Evolutionary conservation across 139 green algal genomes (phyloP).

Genomic region (Chlamydomonas sp.): DNA sequence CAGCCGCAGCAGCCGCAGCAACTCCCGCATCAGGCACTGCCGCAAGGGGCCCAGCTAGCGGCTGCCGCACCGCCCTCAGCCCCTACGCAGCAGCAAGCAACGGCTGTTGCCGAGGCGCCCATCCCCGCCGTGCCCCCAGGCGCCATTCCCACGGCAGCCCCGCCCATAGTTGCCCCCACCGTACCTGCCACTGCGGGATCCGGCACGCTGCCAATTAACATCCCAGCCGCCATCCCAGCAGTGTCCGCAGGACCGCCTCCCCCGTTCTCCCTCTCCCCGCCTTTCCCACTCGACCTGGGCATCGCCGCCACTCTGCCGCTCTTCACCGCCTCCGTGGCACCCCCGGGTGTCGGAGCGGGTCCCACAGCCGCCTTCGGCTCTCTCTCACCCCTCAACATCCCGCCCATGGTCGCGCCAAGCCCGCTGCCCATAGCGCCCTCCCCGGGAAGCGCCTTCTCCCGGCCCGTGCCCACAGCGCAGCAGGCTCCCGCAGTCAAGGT

Average conservation of each 20-base stretch:
- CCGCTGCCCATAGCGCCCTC: neutral
- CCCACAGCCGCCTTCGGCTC: neutral
- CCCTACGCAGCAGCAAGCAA: neutral
- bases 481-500: neutral
- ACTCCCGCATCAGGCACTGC: no score
- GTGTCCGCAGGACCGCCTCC: neutral
- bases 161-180: no score
- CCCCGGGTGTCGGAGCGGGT: neutral
- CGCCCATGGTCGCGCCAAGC: neutral
- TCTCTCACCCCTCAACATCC: neutral
- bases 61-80: neutral
- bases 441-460: constrained; percentile 19
- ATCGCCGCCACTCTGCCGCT: constrained; percentile 27
- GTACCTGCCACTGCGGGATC: no score
- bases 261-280: constrained; percentile 8
- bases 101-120: no score
- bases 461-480: neutral
- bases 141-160: no score
- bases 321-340: neutral
- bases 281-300: constrained; percentile 32
- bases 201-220: neutral
- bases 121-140: no score
- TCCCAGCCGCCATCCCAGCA: neutral
- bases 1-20: neutral
- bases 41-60: no score